Percentiles rank a stretch among this genome's conserved stretches.
phyloP scores from a whole-genome alignment of 1,284 basidiomycete genomes.

The Anthracocystis walkeri region DNA sequence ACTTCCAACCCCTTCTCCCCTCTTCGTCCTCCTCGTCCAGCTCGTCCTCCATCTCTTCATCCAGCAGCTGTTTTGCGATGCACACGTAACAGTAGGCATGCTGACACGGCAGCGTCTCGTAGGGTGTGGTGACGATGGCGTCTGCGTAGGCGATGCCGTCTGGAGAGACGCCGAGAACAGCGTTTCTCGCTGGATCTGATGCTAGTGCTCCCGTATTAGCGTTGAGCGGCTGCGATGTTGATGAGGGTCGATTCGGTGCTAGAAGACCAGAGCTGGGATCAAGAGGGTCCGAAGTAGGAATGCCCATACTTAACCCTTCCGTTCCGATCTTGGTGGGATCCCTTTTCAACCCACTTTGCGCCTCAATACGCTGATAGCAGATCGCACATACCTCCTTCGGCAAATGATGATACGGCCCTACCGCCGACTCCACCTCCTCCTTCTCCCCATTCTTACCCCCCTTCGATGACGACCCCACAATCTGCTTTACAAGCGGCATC shows the following conservation, averaged over 20 bases:
- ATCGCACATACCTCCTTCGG: slow-evolving; percentile 62
- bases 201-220: slow-evolving; percentile 15
- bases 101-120: slow-evolving; percentile 63
- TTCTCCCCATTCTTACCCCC: slow-evolving; percentile 1
- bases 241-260: slow-evolving; percentile 31
- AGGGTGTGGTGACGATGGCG: slow-evolving; percentile 58
- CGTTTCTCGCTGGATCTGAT: slow-evolving; percentile 17
- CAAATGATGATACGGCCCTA: slow-evolving; percentile 59
- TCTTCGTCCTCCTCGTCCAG: slow-evolving; percentile 48
- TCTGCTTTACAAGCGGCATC: slow-evolving; percentile 26
- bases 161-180: slow-evolving; percentile 41
- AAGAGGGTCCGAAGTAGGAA: slow-evolving; percentile 60
- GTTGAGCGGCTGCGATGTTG: slow-evolving; percentile 36
- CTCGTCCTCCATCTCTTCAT: slow-evolving; percentile 65
- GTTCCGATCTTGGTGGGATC: slow-evolving; percentile 42
- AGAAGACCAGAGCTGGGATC: slow-evolving; percentile 56
- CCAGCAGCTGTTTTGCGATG: slow-evolving; percentile 59
- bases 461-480: slow-evolving; percentile 19
- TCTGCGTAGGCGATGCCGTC: slow-evolving; percentile 63
- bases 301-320: slow-evolving; percentile 52
- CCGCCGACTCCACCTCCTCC: neutral
- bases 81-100: slow-evolving; percentile 68
- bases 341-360: slow-evolving; percentile 42
- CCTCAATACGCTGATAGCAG: slow-evolving; percentile 62
- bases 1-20: slow-evolving; percentile 60